phyloP scores from a whole-genome alignment of 1,139 yeast species.

The Arxiozyma slooffiae region DNA sequence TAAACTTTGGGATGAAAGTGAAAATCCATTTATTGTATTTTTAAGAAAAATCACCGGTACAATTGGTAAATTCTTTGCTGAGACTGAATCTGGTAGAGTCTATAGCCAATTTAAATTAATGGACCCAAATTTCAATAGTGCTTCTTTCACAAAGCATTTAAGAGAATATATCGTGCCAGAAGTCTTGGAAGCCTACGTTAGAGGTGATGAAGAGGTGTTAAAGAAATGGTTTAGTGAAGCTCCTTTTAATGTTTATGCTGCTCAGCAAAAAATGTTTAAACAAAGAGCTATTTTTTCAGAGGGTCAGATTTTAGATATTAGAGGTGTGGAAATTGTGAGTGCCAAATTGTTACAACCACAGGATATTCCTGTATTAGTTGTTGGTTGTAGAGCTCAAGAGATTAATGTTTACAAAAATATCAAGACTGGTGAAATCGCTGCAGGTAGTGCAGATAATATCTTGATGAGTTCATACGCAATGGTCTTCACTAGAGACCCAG shows the following conservation, averaged over 20 bases:
- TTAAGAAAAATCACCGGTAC: constrained; percentile 74
- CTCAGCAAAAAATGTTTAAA: constrained; percentile 83
- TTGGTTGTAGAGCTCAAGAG: constrained; percentile 95
- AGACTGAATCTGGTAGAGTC: constrained; percentile 92
- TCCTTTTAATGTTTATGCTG: constrained; percentile 89
- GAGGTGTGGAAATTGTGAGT: constrained; percentile 89
- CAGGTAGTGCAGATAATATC: constrained; percentile 92
- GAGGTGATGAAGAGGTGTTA: constrained; percentile 76
- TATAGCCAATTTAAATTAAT: constrained; percentile 73
- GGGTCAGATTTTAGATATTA: constrained; percentile 82
- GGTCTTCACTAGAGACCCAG: constrained; percentile 90
- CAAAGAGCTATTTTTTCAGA: constrained; percentile 91
- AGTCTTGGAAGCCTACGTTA: constrained; percentile 86
- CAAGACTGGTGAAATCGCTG: constrained; percentile 89
- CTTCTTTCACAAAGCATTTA: constrained; percentile 71
- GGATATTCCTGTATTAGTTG: constrained; percentile 86
- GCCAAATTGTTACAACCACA: constrained; percentile 86
- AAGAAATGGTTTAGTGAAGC: constrained; percentile 95
- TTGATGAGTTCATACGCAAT: constrained; percentile 89
- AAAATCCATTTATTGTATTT: constrained; percentile 78
- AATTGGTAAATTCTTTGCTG: constrained; percentile 82
- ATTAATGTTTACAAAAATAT: constrained; percentile 80
- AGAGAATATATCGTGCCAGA: constrained; percentile 94
- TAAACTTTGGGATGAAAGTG: constrained; percentile 82
- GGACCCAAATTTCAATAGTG: constrained; percentile 81